Percentiles rank a stretch among this genome's conserved stretches.
phyloP scores from a whole-genome alignment of 176 grass and related monocot genomes.

The Coix lacrymajobi region DNA sequence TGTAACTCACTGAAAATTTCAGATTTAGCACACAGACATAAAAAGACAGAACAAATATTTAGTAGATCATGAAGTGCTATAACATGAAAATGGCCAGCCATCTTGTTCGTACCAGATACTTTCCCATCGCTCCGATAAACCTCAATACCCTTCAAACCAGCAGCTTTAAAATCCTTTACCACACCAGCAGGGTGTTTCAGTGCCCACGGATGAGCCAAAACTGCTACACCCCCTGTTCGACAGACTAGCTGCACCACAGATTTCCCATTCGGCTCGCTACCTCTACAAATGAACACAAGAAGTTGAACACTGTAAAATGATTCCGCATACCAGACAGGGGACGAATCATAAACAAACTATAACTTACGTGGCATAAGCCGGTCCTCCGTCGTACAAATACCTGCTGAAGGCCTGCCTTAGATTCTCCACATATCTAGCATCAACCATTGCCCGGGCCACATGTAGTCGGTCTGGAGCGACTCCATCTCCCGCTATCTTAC shows the following conservation, averaged over 20 bases:
- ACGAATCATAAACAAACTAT: neutral
- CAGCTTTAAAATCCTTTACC: slow-evolving; percentile 53
- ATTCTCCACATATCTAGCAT: slow-evolving; percentile 71
- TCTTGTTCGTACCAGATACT: slow-evolving; percentile 52
- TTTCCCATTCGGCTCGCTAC: slow-evolving; percentile 49
- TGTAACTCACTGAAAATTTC: neutral
- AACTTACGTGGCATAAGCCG: slow-evolving; percentile 76
- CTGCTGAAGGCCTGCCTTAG: slow-evolving; percentile 69
- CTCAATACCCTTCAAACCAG: slow-evolving; percentile 73
- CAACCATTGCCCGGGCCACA: slow-evolving; percentile 75
- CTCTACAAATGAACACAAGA: slow-evolving; percentile 39
- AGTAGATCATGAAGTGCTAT: neutral
- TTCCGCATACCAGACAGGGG: neutral
- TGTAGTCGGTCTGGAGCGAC: slow-evolving; percentile 77
- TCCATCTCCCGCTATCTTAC: slow-evolving; percentile 54
- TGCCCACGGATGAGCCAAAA: slow-evolving; percentile 86
- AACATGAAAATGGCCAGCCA: neutral
- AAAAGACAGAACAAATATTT: neutral
- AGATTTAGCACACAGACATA: neutral
- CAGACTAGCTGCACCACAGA: slow-evolving; percentile 56
- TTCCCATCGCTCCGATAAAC: slow-evolving; percentile 61
- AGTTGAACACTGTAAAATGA: neutral
- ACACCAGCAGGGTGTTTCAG: slow-evolving; percentile 58
- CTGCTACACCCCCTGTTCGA: slow-evolving; percentile 50
- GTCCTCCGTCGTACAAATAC: slow-evolving; percentile 67